Percentiles rank a stretch among this genome's conserved stretches.
Conservation (phyloP, 2,329 filamentous ascomycete species). For the Elsinoe necatrix region DNA sequence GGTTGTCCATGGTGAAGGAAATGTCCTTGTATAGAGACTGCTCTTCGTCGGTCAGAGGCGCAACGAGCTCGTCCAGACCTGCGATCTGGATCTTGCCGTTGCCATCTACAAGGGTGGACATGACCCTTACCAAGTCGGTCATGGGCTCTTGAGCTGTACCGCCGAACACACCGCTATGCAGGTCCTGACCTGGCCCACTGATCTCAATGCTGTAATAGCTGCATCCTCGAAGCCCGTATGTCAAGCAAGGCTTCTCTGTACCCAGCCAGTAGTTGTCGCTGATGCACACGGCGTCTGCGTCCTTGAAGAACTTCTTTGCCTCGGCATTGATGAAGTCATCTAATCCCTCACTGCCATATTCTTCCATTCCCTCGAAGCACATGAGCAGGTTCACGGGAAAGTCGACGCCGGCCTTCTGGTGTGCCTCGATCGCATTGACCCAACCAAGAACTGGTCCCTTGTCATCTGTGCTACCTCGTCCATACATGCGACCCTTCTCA, state of each 20-base stretch:
- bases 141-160: conserved; percentile 96
- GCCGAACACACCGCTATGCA: conserved; percentile 95
- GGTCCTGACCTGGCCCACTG: conserved; percentile 81
- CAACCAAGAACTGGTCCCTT: conserved; percentile 96
- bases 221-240: conserved; percentile 92
- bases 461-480: conserved; percentile 91
- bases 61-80: conserved; percentile 90
- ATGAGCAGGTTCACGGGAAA: conserved; percentile 97
- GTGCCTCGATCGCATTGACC: conserved; percentile 96
- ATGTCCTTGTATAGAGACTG: conserved; percentile 81
- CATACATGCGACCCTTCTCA: conserved; percentile 90
- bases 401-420: conserved; percentile 87
- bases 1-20: conserved; percentile 90
- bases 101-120: conserved; percentile 78
- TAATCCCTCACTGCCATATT: conserved; percentile 92
- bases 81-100: conserved; percentile 88
- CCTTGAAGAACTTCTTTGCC: conserved; percentile 89
- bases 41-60: conserved; percentile 77
- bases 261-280: conserved; percentile 99
- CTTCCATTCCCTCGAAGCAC: conserved; percentile 99
- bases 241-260: conserved; percentile 95
- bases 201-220: conserved; percentile 96
- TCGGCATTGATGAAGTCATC: conserved; percentile 91
- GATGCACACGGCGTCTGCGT: conserved; percentile 93
- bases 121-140: conserved; percentile 81